Percentiles rank a stretch among this genome's conserved stretches.
phyloP scores from a whole-genome alignment of 176 grass and related monocot genomes.

The Triticum timopheevii region DNA sequence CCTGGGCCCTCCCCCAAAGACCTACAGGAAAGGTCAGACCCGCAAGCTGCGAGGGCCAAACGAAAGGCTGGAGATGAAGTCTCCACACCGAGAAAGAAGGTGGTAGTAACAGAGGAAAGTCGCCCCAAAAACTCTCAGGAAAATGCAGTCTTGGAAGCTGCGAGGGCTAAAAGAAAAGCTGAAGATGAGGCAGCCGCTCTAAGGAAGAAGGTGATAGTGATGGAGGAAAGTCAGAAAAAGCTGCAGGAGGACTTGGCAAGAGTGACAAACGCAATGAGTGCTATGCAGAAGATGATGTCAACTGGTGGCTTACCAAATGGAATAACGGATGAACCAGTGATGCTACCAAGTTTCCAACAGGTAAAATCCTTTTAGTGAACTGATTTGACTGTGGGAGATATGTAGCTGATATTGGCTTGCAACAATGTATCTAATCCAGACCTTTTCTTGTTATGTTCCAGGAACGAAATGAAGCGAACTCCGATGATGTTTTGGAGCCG shows the following conservation, averaged over 20 bases:
- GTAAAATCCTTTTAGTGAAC: slow-evolving; percentile 4
- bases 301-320: not conserved
- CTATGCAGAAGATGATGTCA: slow-evolving; percentile 25
- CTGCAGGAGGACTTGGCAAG: slow-evolving; percentile 39
- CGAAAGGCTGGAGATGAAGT: slow-evolving; percentile 8
- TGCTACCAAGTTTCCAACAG: slow-evolving; percentile 20
- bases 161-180: slow-evolving; percentile 44
- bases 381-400: not conserved
- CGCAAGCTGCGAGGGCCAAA: not conserved
- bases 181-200: slow-evolving; percentile 39
- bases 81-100: not conserved
- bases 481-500: not conserved
- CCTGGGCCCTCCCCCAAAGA: not conserved
- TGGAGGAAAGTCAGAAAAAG: slow-evolving; percentile 52
- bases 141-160: slow-evolving; percentile 4
- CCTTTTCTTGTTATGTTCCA: not conserved
- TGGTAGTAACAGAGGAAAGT: not conserved
- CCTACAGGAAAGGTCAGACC: not conserved
- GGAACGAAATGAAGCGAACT: not conserved
- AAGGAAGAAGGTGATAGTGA: slow-evolving; percentile 49
- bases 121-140: not conserved
- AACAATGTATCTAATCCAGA: not conserved
- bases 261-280: slow-evolving; percentile 24
- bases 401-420: not conserved
- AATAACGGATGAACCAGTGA: not conserved